Base-by-base conservation (phyloP, 2,329 filamentous ascomycete genomes). In the Ilyonectria sp. region DNA sequence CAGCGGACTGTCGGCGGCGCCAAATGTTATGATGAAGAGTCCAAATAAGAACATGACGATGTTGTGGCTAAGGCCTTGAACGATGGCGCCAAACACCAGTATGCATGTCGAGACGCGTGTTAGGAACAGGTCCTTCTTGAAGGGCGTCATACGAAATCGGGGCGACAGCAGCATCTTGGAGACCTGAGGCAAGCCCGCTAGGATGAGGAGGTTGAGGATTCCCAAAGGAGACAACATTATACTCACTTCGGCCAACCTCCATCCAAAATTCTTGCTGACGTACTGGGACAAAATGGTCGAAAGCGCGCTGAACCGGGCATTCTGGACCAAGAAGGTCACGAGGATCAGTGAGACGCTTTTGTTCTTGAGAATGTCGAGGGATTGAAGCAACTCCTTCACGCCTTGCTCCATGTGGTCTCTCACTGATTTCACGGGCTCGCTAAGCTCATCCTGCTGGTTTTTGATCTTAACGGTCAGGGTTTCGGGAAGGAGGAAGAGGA, bases 231-330 rank as follows among this genome's bases (percentile, higher is more conserved):
- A 83, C 8, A 84, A 75, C 33, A 85, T 75, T 61, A 83, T 77
- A 63, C 80, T 83, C 0, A 79, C 81, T 61, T 84, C 77, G 19
- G 80, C 82, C 31, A 85, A 77, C 21, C 73, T 79, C 83, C 83
- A 85, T 55, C 78, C 78, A 52, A 84, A 85, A 63, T 83, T 75
- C 62, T 82, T 84, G 78, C 81, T 83, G 60, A 85, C 72, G 46
- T 82, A 83, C 72, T 85, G 83, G 5, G 79, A 74, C 33, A 85
- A 72, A 1, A 78, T 82, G 7, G 72, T 73, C 13, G 78, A 76
- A 68, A 81, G 79, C 6, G 81, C 79, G 0, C 76, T 69, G 58
- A 75, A 74, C n/a, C 82, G 72, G 11, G 82, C 80, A 43, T 76
- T 78, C 59, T 78, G 75, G 47, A 83, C 76, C 15, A 85, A 75